Evolutionary conservation across 2,329 filamentous ascomycete genomes (phyloP), one percentile per base, ranked within the genome.

Genomic region (Alternaria solani): DNA sequence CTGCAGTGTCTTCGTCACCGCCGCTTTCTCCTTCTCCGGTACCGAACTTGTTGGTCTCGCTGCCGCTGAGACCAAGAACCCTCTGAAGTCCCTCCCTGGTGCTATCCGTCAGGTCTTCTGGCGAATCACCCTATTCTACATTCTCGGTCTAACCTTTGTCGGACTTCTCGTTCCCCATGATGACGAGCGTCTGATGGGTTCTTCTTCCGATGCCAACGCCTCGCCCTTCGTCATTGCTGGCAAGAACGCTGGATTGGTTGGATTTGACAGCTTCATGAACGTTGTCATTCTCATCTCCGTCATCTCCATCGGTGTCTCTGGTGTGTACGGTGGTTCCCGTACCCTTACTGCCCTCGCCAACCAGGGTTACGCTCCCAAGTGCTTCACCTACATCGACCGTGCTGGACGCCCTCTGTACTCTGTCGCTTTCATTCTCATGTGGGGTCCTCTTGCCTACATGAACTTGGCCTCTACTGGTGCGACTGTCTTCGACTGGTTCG

Each of bases 361-460:
- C 32, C 73, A 77, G 32, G 75, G 89, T 56, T 93, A 95, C 75
- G 93, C 92, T 0, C 93, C 94, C 7, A 85, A 82, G 63, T 83
- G 94, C 66, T 83, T 97, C 32, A 88, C 87, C 59, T 97, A 94
- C 79, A 89, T 95, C 70, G 94, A 94, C 81, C 89, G 90, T 48
- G 87, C 89, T 66, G 94, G 94, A 38, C 91, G 94, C 8, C 94
- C 91, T 9, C 84, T 96, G 6, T 85, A 89, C 43, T 88, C 92
- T 51, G 94, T 97, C 67, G 65, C 83, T 7, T 73, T 93, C 55
- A 86, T 92, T 3, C 88, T 89, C 1, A 69, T 78, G 5, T 76
- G 95, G 59, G 92, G 94, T 32, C 83, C 95, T 34, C 83, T 97
- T 7, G 87, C 90, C 42, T 97, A 91, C 81, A 86, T 96, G 52